Evolutionary conservation across 495 filamentous ascomycete genomes (phyloP), one percentile per base, ranked within the genome.

Genomic region (Hypoxylon cercidicola): DNA sequence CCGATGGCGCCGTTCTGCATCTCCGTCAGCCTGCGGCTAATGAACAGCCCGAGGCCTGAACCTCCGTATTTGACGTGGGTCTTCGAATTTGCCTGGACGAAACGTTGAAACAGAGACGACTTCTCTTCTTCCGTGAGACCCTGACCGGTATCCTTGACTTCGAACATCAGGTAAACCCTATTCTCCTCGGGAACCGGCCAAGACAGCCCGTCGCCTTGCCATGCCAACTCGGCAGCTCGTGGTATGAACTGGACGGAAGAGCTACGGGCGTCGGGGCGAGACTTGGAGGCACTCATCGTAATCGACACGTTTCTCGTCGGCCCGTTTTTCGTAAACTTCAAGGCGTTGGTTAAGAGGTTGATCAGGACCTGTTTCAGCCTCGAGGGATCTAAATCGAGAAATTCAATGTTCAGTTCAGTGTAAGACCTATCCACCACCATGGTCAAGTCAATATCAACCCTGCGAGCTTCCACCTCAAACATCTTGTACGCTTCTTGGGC

Each of bases 1-100:
- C 91, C 91, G 48, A 96, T 93, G 58, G 92, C 89, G 2, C 92
- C 92, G 21, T 91, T 90, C 75, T 93, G 91, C 19, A 95, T 75
- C 66, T 94, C 90, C 11, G 89, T 90, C 8, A 96, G 77, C 57
- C 88, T 85, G 32, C 90, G 79, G 40, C 87, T 90, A 46, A 95
- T 93, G 75, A 93, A 95, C 12, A 96, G 80, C 0, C 92, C 92
- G 1, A 96, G 83, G 0, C 93, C 92, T 6, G 87, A 92, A 3
- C 92, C 92, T 23, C 92, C 92, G 61, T 95, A 96, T 47, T 89
- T 85, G 0, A 91, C 85, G 60, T 94, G 90, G 0, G 92, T 94
- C 32, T 88, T 83, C 4, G 91, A 90, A 40, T 78, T 80, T 9
- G 90, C 89, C 76, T 95, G 91, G 4, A 88, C 89, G 74, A 96